phyloP scores from a whole-genome alignment of 2,329 filamentous ascomycete species.

The Ascochyta pisi region DNA sequence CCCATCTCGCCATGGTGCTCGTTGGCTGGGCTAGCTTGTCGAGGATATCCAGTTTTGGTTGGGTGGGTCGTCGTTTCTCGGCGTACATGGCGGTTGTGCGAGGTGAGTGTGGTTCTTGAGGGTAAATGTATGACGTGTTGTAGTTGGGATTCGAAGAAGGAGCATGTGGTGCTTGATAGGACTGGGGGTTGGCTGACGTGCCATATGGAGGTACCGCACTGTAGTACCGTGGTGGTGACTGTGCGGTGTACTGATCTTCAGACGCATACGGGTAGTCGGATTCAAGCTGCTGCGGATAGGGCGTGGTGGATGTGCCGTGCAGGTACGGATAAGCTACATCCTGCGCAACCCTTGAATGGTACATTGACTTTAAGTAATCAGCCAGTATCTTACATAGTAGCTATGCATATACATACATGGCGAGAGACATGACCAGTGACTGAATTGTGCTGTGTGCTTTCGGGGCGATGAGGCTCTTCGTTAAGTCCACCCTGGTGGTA shows the following conservation, averaged over 20 bases:
- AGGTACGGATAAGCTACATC: background rate
- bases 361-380: background rate
- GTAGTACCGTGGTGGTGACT: background rate
- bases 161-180: background rate
- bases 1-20: background rate
- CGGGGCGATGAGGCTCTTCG: background rate
- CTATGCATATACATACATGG: background rate
- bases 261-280: background rate
- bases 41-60: background rate
- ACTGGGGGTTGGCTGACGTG: background rate
- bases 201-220: background rate
- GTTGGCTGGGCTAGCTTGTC: background rate
- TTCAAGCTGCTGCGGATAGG: background rate
- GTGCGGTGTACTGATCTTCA: too few species aligned
- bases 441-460: background rate
- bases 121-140: background rate
- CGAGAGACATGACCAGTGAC: background rate
- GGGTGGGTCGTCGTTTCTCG: background rate
- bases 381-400: background rate
- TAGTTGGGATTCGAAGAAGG: background rate
- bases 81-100: background rate
- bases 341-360: background rate
- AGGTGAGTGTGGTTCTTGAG: background rate
- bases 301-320: background rate
- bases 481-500: background rate